Conservation (phyloP, 129 eudicot genomes). For the Deinandra increscens region DNA sequence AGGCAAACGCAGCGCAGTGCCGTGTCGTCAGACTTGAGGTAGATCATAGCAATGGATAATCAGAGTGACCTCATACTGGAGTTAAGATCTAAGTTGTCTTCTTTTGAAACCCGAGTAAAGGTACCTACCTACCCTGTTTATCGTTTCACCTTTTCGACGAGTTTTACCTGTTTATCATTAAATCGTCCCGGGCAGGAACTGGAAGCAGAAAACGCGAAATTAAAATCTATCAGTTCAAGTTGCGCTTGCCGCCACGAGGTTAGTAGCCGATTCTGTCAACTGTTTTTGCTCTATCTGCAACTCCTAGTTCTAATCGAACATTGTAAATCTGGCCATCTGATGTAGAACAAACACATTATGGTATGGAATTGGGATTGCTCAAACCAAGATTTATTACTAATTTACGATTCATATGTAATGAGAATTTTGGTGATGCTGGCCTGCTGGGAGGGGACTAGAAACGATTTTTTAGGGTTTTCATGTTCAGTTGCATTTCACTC, state of each 20-base stretch:
- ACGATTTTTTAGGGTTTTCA: no score
- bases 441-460: no score
- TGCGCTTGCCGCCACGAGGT: conserved; percentile 73
- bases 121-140: no score
- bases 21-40: no score
- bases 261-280: neutral
- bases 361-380: neutral
- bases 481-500: conserved; percentile 14
- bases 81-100: conserved; percentile 36
- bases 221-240: conserved; percentile 46
- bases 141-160: neutral
- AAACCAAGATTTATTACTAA: neutral
- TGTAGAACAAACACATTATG: neutral
- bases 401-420: neutral
- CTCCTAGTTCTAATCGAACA: no score
- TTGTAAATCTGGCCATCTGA: no score
- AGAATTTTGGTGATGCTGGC: conserved; percentile 8
- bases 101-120: conserved; percentile 34
- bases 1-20: no score
- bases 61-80: conserved; percentile 23
- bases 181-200: no score
- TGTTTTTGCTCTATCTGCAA: neutral
- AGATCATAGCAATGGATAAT: conserved; percentile 15
- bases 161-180: neutral
- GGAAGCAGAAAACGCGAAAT: conserved; percentile 61